These are phyloP conservation scores for Musa acuminata DNA, from an alignment of 176 grass and related monocot species.

Conservation along the genomic window DNA sequence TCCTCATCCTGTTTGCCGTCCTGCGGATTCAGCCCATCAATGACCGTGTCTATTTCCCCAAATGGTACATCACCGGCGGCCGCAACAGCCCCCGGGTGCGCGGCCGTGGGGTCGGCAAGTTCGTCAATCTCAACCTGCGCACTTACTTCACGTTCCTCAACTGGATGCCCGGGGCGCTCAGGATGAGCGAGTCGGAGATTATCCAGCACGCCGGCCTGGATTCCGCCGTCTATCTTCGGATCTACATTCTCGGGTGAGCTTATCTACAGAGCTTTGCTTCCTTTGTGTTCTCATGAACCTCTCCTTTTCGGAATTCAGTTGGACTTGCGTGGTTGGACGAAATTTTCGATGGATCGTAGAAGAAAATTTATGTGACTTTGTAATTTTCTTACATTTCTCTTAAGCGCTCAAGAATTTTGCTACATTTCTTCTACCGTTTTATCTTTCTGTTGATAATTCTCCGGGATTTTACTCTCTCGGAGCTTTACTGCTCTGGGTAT, in stretches of 20 bases:
- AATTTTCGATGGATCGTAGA: too few relatives aligned
- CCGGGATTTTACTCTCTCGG: too few relatives aligned
- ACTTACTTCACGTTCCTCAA: slow-evolving; percentile 86
- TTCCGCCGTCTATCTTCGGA: slow-evolving; percentile 85
- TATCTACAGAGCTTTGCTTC: neutral
- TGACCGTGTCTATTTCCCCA: slow-evolving; percentile 91
- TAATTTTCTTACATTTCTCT: too few relatives aligned
- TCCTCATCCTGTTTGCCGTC: slow-evolving; percentile 81
- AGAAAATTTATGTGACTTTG: too few relatives aligned
- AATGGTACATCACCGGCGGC: slow-evolving; percentile 55
- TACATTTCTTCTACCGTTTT: neutral
- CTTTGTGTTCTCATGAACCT: too few relatives aligned
- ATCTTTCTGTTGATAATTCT: too few relatives aligned
- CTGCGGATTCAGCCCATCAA: slow-evolving; percentile 91
- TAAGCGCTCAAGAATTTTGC: neutral
- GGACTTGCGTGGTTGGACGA: neutral
- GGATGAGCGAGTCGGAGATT: slow-evolving; percentile 62
- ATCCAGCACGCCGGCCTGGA: slow-evolving; percentile 74
- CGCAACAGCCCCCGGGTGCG: slow-evolving; percentile 24
- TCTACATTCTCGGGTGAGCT: slow-evolving; percentile 86
- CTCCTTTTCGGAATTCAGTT: neutral
- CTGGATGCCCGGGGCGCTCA: slow-evolving; percentile 77
- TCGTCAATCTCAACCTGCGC: slow-evolving; percentile 85
- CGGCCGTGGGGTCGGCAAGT: slow-evolving; percentile 33
- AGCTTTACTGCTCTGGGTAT: too few relatives aligned